Evolutionary conservation across 805 yeast species (phyloP), one percentile per base, ranked within the genome.

Genomic region (Clavispora santaluciae): DNA sequence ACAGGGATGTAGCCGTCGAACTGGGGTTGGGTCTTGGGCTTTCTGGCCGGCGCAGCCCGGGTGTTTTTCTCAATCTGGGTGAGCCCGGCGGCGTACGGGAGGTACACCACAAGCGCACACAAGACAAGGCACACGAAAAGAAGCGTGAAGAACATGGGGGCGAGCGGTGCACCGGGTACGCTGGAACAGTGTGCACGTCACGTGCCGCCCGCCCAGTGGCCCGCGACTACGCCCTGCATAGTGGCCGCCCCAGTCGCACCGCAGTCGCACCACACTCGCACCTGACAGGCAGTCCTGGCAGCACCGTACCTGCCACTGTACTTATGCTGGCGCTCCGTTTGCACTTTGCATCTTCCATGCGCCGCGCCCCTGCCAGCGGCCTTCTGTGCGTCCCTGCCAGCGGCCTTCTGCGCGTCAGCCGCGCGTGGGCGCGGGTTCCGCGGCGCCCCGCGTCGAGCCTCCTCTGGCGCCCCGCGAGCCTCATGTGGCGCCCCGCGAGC

Each of bases 31-130:
- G 36, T 39, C 10, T 22, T 26, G 5, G 21, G 12, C 33, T 33
- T 31, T 12, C 21, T 24, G 22, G 12, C 16, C 10, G 6, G 22
- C 20, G 10, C 28, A 20, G n/a, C 7, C 8, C 11, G 33, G 35
- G 22, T 21, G 41, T 35, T 21, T 39, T 43, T 15, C 15, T 17
- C 24, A 33, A 30, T 26, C 22, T 29, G 58, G 3, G 79, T 76
- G 36, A 78, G 55, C 3, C 81, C 81, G 5, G 78, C 69, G 11
- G 72, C 46, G 38, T 70, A 59, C 5, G 85, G 85, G 25, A 79
- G 66, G 9, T 64, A 51, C 10, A 72, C 37, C 2, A 75, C 54
- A 17, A 73, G 51, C 0, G 63, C 61, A 10, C 75, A 57, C 8
- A 76, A 59, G 13, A 74, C 53, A 5, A 70, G 46, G n/a, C 77